Percentiles rank a stretch among this genome's conserved stretches.
phyloP scores from a whole-genome alignment of 2,329 filamentous ascomycete species.

The Teratosphaeria zuluensis region DNA sequence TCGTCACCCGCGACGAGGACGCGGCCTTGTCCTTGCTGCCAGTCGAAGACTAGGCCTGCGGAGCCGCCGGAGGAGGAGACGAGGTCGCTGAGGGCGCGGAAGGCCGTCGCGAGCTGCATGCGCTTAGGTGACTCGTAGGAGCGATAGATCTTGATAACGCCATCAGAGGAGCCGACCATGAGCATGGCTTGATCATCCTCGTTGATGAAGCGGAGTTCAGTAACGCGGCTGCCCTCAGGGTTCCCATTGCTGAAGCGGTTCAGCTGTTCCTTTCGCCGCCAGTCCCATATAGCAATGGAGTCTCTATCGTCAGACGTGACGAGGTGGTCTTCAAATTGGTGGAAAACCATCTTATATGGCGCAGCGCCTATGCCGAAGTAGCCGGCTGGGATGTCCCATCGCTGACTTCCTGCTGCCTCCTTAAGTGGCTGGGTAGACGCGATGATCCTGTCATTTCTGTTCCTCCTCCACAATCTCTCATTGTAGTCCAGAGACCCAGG shows the following conservation, averaged over 20 bases:
- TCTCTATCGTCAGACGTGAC: constrained; percentile 90
- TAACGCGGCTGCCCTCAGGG: constrained; percentile 80
- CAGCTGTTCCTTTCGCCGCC: constrained; percentile 64
- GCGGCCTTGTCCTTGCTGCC: constrained; percentile 95
- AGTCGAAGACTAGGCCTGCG: constrained; percentile 93
- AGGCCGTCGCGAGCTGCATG: constrained; percentile 79
- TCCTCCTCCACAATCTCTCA: constrained; percentile 80
- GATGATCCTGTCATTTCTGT: constrained; percentile 86
- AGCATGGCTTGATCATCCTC: constrained; percentile 93
- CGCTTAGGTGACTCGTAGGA: constrained; percentile 72
- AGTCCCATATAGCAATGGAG: constrained; percentile 84
- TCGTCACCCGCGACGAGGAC: constrained; percentile 95
- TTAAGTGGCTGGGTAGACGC: constrained; percentile 90
- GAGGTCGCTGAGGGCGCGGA: constrained; percentile 86
- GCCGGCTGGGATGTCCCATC: constrained; percentile 74
- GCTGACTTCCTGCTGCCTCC: constrained; percentile 70
- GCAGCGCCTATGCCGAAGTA: constrained; percentile 85
- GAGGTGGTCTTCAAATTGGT: constrained; percentile 94
- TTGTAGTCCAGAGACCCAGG: constrained; percentile 96
- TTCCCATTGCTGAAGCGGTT: constrained; percentile 92
- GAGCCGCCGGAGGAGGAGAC: constrained; percentile 81
- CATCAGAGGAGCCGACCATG: constrained; percentile 91
- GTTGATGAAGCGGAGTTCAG: constrained; percentile 94
- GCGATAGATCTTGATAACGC: constrained; percentile 84
- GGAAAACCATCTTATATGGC: constrained; percentile 86